Base-by-base conservation (phyloP, 768 basidiomycete species). In the Panaeolus papilionaceus region DNA sequence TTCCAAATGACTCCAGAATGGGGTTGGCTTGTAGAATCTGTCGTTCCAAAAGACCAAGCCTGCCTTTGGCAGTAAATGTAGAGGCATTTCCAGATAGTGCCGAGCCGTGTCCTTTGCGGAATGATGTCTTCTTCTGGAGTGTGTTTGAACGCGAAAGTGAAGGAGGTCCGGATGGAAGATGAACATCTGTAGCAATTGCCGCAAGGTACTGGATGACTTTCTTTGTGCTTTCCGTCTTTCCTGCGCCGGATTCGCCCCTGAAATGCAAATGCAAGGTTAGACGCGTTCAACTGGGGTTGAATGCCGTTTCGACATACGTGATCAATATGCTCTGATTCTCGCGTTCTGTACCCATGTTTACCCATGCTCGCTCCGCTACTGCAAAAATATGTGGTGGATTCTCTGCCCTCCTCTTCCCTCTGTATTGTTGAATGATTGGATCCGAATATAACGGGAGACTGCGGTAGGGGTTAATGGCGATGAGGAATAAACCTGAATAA, bases 151-250 rank as follows among this genome's bases (percentile, higher is more conserved):
- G 88, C 8, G 90, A 87, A 75, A 93, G 92, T 0, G 91, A 86
- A 3, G 84, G 75, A 16, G 84, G 73, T 10, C 62, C 23, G 16
- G 84, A 75, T 9, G 87, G 82, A 18, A 82, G 80, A 72, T 93
- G 88, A 1, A 86, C 83, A 72, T 96, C 94, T 11, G 94, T 89
- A 2, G 98, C 98, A 71, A 99, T 98, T 7, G 98, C 95, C 0
- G 98, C 97, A 47, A 99, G 89, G 79, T 99, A 99, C 77, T 99
- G 98, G 65, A 99, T 99, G 74, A 99, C 97, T 75, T 99, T 99
- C 86, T 99, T 99, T 14, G 93, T 94, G 80, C 97, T 99, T 77
- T 99, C 98, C 2, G 98, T 99, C 84, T 99, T 99, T 51, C 98
- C 98, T 3, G 98, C 98, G 40, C 98, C 98, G 8, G 98, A 99